Conservation (phyloP, 768 basidiomycete genomes). For the Lactarius tabidus region DNA sequence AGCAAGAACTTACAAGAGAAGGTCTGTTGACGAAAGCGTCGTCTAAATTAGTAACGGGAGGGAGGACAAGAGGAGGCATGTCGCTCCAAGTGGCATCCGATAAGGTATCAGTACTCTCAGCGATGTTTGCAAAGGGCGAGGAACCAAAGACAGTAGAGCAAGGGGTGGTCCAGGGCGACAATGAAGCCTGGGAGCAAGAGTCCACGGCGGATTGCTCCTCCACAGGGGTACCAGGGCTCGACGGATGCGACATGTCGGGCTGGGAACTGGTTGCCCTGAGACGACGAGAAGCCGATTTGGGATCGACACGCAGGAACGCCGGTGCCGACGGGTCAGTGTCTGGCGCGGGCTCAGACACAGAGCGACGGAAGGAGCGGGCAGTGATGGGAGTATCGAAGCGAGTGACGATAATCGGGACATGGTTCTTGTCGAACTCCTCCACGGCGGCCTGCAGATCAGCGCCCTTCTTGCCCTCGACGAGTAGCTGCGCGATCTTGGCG, state of each 20-base stretch:
- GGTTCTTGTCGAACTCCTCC: conserved; percentile 42
- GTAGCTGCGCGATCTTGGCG: conserved; percentile 61
- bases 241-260: conserved; percentile 19
- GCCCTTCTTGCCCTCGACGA: conserved; percentile 42
- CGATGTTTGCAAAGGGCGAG: conserved; percentile 10
- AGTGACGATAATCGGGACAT: conserved; percentile 58
- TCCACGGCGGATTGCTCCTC: neutral
- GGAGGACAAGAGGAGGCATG: conserved; percentile 25
- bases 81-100: conserved; percentile 14
- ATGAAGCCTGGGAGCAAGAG: neutral
- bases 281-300: conserved; percentile 19
- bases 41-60: conserved; percentile 8
- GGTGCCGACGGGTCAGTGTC: conserved; percentile 36
- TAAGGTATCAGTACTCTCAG: conserved; percentile 3
- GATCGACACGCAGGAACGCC: conserved; percentile 16
- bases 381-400: conserved; percentile 73
- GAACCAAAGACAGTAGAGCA: conserved; percentile 7
- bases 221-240: conserved; percentile 1
- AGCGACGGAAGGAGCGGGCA: conserved; percentile 63
- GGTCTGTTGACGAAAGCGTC: conserved; percentile 18
- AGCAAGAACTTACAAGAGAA: conserved; percentile 24
- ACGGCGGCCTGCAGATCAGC: conserved; percentile 35
- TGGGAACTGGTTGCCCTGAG: conserved; percentile 26
- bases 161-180: neutral
- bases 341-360: conserved; percentile 52